A percentile compares a stretch with the other conserved stretches of the same genome.
Conservation (phyloP, 176 grass and related monocot species). For the Olyra latifolia region DNA sequence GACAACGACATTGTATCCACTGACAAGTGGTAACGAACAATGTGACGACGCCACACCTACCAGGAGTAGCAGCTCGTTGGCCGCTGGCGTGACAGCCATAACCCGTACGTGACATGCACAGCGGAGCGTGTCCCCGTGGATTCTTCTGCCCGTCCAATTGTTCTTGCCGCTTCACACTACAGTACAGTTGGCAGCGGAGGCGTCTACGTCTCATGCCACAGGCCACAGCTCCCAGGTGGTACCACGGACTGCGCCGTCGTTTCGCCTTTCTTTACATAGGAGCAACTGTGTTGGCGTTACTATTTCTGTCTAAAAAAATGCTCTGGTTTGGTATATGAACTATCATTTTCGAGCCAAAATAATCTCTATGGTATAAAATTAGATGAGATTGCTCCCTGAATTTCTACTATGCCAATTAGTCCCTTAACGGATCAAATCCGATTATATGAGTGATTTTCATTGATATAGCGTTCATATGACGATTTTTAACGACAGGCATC, state of each 20-base stretch:
- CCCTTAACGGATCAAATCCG: no score
- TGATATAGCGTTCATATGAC: no score
- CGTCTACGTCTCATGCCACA: neutral
- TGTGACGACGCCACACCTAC: neutral
- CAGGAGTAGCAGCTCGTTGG: neutral
- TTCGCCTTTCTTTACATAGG: neutral
- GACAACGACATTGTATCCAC: conserved; percentile 4
- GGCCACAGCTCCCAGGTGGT: conserved; percentile 3
- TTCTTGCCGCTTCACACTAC: neutral
- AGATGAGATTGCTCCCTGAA: no score
- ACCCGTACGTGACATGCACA: neutral
- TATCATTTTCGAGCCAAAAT: no score
- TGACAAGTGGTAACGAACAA: neutral
- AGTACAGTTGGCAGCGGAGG: neutral
- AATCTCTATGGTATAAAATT: no score
- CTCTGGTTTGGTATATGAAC: no score
- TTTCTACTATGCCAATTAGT: no score
- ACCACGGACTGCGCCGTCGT: neutral
- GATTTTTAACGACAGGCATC: no score
- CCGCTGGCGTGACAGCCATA: neutral
- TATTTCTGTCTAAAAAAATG: neutral
- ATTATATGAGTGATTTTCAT: no score
- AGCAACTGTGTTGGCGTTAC: neutral
- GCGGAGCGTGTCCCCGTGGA: neutral
- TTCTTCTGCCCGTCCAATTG: neutral